Evolutionary conservation across 768 basidiomycete species (phyloP), one percentile per base, ranked within the genome.

Genomic region (Hypsizygus marmoreus): DNA sequence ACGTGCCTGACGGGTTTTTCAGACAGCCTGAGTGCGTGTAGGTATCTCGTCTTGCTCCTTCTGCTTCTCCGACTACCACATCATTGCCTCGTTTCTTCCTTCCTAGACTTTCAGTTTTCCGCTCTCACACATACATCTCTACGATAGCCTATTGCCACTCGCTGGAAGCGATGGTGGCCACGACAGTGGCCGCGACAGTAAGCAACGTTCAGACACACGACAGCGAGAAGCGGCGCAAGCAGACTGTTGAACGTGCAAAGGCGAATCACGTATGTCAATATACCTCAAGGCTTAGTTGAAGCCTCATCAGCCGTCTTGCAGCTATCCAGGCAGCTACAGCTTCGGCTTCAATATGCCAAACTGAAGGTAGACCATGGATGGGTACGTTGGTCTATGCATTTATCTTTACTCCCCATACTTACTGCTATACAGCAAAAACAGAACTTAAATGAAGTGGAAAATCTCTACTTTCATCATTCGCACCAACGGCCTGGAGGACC

Each of bases 351-450:
- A 57, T 90, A 89, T 56, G 88, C 88, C 11, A 74, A 77, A 59
- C 69, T 90, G 47, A 90, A 90, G 59, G 87, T 90, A 38, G 86
- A 90, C 52, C 77, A 88, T 60, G 87, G 88, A 33, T 90, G 88
- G 88, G 87, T 88, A 61, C 31, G 81, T 69, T 30, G 10, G 13
- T 22, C 22, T 24, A 10, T 14, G 22, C 28, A 12, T 8, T n/a
- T 22, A 19, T 29, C 20, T 11, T 13, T 22, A n/a, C 16, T 24
- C 14, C 19, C 43, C 23, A 43, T 35, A 20, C 24, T 17, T 28
- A n/a, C n/a, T 38, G 47, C 35, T 24, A 28, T 45, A 11, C 58
- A 88, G 86, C 84, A 87, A 81, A 77, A 81, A 47, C 87, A 90
- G 64, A 87, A 75, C 35, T 65, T 90, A 41, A 88, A 86, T 57